These are phyloP conservation scores for Trametes sp. DNA, from an alignment of 1,284 basidiomycete genomes.

Conservation along the genomic window DNA sequence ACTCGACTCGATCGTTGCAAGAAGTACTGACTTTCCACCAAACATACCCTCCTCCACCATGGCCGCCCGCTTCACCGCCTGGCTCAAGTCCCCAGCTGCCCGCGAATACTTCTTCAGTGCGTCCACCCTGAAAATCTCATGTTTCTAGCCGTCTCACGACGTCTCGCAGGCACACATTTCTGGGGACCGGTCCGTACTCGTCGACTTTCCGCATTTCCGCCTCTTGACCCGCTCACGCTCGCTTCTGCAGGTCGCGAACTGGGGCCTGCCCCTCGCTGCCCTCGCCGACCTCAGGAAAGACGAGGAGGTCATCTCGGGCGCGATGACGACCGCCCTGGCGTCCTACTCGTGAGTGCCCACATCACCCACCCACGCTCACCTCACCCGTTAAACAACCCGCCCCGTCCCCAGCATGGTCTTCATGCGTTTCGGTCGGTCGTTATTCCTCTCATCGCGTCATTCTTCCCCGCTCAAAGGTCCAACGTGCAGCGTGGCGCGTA, in stretches of 20 bases:
- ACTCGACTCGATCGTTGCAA: constrained; percentile 8
- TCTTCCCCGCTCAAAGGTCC: too few relatives aligned
- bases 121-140: constrained; percentile 43
- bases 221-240: constrained; percentile 20
- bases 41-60: constrained; percentile 51
- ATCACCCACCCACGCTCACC: constrained; percentile 3
- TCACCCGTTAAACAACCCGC: constrained; percentile 8
- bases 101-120: constrained; percentile 94
- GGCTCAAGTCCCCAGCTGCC: constrained; percentile 89
- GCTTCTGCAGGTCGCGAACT: constrained; percentile 84
- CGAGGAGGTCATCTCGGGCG: constrained; percentile 94
- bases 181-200: constrained; percentile 84
- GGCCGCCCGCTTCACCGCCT: constrained; percentile 84
- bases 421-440: constrained; percentile 85
- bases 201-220: constrained; percentile 6
- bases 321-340: constrained; percentile 92
- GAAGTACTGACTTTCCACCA: too few relatives aligned
- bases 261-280: constrained; percentile 94
- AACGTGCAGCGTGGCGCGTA: constrained; percentile 85
- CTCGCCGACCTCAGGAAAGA: constrained; percentile 90
- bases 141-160: constrained; percentile 21
- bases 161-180: constrained; percentile 85
- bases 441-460: not conserved
- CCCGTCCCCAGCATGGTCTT: constrained; percentile 77
- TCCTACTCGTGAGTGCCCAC: constrained; percentile 84